A percentile compares a stretch with the other conserved stretches of the same genome.
phyloP scores from a whole-genome alignment of 768 basidiomycete genomes.

The Cytidiella melzeri region DNA sequence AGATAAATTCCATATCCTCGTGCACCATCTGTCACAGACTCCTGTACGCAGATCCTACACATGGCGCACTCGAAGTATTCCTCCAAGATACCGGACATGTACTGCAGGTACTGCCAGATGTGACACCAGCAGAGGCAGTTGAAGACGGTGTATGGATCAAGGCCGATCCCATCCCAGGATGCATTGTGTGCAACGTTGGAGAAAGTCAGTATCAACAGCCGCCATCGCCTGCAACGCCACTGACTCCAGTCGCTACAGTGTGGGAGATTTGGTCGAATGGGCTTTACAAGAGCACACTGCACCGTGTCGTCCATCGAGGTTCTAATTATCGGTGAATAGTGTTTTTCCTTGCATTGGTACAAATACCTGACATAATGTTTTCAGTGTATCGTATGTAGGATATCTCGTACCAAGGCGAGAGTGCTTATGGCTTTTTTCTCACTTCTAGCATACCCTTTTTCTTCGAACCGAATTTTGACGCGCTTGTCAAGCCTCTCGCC shows the following conservation, averaged over 20 bases:
- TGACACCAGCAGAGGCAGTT: constrained; percentile 46
- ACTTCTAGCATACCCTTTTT: constrained; percentile 77
- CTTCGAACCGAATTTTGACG: constrained; percentile 86
- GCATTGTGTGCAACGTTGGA: constrained; percentile 88
- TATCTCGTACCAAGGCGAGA: neutral
- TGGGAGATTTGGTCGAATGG: constrained; percentile 92
- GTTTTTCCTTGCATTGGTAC: neutral
- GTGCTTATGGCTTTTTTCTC: neutral
- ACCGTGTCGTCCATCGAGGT: constrained; percentile 76
- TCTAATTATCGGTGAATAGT: constrained; percentile 51
- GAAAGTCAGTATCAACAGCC: constrained; percentile 72
- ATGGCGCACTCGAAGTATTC: constrained; percentile 79
- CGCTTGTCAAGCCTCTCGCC: constrained; percentile 57
- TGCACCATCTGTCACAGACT: constrained; percentile 43
- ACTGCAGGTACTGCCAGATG: constrained; percentile 21
- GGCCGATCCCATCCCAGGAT: constrained; percentile 78
- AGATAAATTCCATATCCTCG: neutral
- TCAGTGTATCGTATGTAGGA: constrained; percentile 63
- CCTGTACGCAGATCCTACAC: constrained; percentile 77
- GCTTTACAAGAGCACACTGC: constrained; percentile 82
- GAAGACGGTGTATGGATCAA: constrained; percentile 68
- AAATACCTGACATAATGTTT: neutral
- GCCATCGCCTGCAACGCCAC: neutral
- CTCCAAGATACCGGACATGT: constrained; percentile 36
- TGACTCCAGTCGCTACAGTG: constrained; percentile 39